A percentile compares a stretch with the other conserved stretches of the same genome.
Evolutionary conservation across 148 eudicot genomes (phyloP).

Genomic region (Rhododendron williamsianum): DNA sequence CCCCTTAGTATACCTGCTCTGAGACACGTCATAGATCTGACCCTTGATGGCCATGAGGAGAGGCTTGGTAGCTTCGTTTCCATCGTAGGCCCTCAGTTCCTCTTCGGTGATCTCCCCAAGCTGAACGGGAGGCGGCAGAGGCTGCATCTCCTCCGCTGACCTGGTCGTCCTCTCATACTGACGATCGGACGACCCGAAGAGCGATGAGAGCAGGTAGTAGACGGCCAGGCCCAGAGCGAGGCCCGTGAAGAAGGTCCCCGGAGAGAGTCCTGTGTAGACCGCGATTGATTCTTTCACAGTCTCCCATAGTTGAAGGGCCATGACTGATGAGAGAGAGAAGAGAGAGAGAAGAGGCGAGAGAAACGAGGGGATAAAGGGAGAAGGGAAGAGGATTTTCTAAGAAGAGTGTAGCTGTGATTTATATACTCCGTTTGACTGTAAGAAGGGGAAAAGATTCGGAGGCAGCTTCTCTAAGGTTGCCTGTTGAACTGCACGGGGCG

Average conservation of each 20-base stretch:
- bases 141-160: slow-evolving; percentile 43
- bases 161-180: slow-evolving; percentile 19
- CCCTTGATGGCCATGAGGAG: slow-evolving; percentile 93
- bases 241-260: slow-evolving; percentile 66
- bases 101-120: slow-evolving; percentile 76
- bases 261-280: slow-evolving; percentile 75
- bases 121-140: slow-evolving; percentile 87
- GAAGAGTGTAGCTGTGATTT: neutral
- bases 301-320: slow-evolving; percentile 78
- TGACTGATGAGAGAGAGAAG: slow-evolving; percentile 17
- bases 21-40: slow-evolving; percentile 97
- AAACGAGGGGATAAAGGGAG: neutral
- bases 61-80: slow-evolving; percentile 69
- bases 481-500: too few relatives aligned
- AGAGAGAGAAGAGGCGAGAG: slow-evolving; percentile 4
- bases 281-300: slow-evolving; percentile 60
- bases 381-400: neutral
- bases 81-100: slow-evolving; percentile 69
- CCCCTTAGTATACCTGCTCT: slow-evolving; percentile 58
- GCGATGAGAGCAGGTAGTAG: slow-evolving; percentile 52
- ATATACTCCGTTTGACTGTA: too few relatives aligned
- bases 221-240: slow-evolving; percentile 62
- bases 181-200: slow-evolving; percentile 49
- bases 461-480: too few relatives aligned
- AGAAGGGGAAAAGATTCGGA: too few relatives aligned